These are phyloP conservation scores for Cupressus sempervirens DNA, from an alignment of 75 land plant species.

Conservation along the genomic window DNA sequence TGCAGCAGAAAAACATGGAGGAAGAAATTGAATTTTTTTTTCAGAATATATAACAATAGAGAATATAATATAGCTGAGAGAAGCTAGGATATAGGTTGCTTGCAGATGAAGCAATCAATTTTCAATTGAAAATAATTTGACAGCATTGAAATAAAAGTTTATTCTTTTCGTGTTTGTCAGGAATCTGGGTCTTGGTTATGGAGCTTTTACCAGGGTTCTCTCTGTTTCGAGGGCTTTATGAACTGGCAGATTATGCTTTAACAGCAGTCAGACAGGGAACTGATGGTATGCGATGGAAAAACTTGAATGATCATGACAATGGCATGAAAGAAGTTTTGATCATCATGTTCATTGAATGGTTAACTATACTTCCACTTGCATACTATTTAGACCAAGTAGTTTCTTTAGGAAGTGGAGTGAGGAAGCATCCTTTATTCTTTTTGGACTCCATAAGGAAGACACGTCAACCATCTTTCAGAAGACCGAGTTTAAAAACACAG, in stretches of 20 bases:
- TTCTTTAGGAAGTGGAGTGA: slow-evolving; percentile 40
- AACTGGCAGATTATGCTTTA: slow-evolving; percentile 65
- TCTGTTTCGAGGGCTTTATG: slow-evolving; percentile 79
- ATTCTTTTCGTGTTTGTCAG: slow-evolving; percentile 31
- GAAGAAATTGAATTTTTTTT: neutral
- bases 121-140: neutral
- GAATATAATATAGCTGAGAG: neutral
- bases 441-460: slow-evolving; percentile 26
- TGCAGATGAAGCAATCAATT: neutral
- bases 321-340: slow-evolving; percentile 61
- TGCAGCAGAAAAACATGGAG: neutral
- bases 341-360: slow-evolving; percentile 76
- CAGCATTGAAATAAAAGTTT: neutral
- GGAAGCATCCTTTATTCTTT: slow-evolving; percentile 62
- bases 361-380: slow-evolving; percentile 53
- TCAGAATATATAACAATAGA: neutral
- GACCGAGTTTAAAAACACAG: slow-evolving; percentile 12
- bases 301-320: slow-evolving; percentile 52
- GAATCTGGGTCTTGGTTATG: slow-evolving; percentile 63
- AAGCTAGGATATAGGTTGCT: slow-evolving; percentile 1
- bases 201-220: slow-evolving; percentile 89
- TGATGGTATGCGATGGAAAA: slow-evolving; percentile 70
- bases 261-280: slow-evolving; percentile 51
- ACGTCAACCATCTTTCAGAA: slow-evolving; percentile 1
- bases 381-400: slow-evolving; percentile 66